Conservation (phyloP, 192 early-diverging fungal genomes). For the Backusella circina region DNA sequence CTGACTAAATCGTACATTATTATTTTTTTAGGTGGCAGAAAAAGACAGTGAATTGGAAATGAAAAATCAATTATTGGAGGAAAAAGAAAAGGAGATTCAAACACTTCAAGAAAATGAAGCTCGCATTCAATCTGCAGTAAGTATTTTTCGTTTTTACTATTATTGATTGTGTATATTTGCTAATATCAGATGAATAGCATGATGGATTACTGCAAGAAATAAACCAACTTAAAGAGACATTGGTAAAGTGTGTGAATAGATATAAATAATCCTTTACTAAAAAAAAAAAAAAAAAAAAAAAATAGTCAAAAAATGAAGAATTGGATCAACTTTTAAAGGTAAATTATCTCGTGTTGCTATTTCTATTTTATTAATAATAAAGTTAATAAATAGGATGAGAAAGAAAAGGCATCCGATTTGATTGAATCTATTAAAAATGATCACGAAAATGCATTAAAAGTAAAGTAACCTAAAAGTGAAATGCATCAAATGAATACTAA, state of each 20-base stretch:
- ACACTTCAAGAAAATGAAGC: not conserved
- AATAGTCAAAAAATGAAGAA: not conserved
- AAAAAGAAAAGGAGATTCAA: conserved; percentile 11
- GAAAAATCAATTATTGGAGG: not conserved
- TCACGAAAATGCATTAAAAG: not conserved
- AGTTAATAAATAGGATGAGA: not conserved
- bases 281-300: not conserved
- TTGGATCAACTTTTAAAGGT: not conserved
- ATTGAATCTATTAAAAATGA: not conserved
- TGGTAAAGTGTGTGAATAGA: not conserved
- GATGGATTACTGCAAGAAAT: not conserved
- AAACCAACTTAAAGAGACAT: not conserved
- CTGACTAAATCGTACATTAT: too few relatives aligned
- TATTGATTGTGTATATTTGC: not conserved
- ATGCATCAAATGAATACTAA: not conserved
- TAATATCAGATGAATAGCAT: not conserved
- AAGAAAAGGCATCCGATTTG: not conserved
- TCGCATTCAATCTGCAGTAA: not conserved
- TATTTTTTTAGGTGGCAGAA: not conserved
- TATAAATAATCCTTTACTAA: too few relatives aligned
- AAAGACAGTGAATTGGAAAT: not conserved
- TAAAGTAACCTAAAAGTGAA: not conserved
- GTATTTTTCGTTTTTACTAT: not conserved
- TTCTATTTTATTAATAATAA: not conserved
- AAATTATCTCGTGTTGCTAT: not conserved